Evolutionary conservation across 2,329 filamentous ascomycete species (phyloP).

Genomic region (Beauveria sp.): DNA sequence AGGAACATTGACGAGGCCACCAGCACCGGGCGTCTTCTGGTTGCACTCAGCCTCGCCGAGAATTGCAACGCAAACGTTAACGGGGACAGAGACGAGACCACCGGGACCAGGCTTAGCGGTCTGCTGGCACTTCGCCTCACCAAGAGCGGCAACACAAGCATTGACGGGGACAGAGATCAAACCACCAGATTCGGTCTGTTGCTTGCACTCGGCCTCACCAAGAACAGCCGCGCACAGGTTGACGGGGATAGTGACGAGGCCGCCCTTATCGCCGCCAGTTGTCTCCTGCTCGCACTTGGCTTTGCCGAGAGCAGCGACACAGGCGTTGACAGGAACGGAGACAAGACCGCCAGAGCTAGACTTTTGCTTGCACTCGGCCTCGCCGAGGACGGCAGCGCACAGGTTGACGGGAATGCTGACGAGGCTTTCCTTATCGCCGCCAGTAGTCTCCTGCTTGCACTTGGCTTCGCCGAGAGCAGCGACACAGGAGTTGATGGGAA

Average conservation of each 20-base stretch:
- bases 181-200: background rate
- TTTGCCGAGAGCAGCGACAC: background rate
- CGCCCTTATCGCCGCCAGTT: background rate
- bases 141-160: background rate
- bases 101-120: background rate
- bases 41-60: background rate
- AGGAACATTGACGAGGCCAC: background rate
- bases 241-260: background rate
- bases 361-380: conserved; percentile 5
- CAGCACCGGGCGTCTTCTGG: background rate
- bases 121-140: background rate
- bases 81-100: background rate
- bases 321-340: background rate
- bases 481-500: conserved; percentile 1
- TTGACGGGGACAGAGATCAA: background rate
- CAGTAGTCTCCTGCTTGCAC: background rate
- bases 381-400: background rate
- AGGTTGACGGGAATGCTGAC: conserved; percentile 1
- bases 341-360: background rate
- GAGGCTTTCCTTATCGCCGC: background rate
- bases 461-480: background rate
- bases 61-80: background rate
- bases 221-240: background rate
- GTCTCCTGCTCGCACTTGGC: conserved; percentile 1
- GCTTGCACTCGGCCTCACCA: conserved; percentile 3